Evolutionary conservation across 1,284 basidiomycete species (phyloP), one percentile per base, ranked within the genome.

Genomic region (Gymnopus androsaceus): DNA sequence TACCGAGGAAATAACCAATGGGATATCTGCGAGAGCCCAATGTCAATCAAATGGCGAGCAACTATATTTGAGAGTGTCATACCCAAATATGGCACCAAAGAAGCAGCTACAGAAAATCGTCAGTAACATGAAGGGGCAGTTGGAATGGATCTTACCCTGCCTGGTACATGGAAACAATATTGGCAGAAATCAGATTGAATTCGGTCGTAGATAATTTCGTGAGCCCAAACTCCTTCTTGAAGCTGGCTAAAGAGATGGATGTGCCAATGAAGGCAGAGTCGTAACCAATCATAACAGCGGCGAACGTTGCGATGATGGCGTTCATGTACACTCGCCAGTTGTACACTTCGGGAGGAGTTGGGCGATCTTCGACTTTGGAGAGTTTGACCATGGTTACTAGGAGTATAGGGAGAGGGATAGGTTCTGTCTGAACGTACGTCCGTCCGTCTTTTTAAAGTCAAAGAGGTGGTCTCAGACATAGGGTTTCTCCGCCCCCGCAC

Each of bases 141-240:
- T 11, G 40, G 17, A 51, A 57, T 6, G 50, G 67, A 34, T 74
- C 69, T 40, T 78, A 70, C 64, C 70, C 72, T 11, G 70, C 77
- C 64, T 79, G 79, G 64, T 75, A 81, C 25, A 73, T 67, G n/a
- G 77, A 77, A 9, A 79, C 76, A 27, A 80, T 73, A 61, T 80
- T 80, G 8, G 75, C 74, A 5, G 72, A 74, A 40, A 74, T 70
- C 33, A 68, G 54, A 31, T 73, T 70, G 49, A 73, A 66, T 49
- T 73, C 59, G 1, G 57, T 57, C 0, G 71, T 64, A n/a, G 66
- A 66, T 59, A 72, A 69, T 1, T 62, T 63, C 23, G 64, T 63
- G n/a, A 76, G 68, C 2, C 70, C 69, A 61, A 82, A 79, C 36
- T 75, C 73, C 19, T 58, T 57, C 51, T 72, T 72, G 68, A 82